Evolutionary conservation across 495 filamentous ascomycete species (phyloP).

Genomic region (Podospora comata): DNA sequence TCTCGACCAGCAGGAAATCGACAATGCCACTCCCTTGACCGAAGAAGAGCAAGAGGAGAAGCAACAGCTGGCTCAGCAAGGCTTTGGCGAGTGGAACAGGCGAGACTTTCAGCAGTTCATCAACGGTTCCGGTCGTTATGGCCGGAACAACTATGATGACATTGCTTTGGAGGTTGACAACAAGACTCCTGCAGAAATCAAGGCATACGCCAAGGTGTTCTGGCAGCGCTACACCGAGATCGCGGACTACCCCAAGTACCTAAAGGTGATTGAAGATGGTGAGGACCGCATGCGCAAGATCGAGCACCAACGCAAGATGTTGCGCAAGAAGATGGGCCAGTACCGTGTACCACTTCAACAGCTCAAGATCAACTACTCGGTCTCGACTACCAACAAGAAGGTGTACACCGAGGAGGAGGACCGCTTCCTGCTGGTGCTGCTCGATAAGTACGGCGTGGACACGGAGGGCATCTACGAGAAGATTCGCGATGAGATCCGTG

Average conservation of each 20-base stretch:
- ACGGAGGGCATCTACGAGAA: constrained; percentile 79
- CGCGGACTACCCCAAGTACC: constrained; percentile 78
- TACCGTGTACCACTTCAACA: constrained; percentile 96
- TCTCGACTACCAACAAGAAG: constrained; percentile 99
- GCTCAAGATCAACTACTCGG: constrained; percentile 96
- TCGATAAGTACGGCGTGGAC: constrained; percentile 86
- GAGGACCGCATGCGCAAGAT: constrained; percentile 86
- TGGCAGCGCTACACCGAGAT: constrained; percentile 92
- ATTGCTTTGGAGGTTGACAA: constrained; percentile 90
- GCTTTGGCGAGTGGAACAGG: constrained; percentile 92
- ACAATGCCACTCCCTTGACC: constrained; percentile 82
- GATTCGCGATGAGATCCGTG: constrained; percentile 88
- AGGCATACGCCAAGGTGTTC: constrained; percentile 87
- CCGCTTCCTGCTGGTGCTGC: constrained; percentile 87
- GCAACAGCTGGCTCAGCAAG: constrained; percentile 69
- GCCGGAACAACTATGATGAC: constrained; percentile 73
- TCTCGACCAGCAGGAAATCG: constrained; percentile 85
- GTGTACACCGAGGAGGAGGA: constrained; percentile 99
- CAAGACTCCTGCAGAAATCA: constrained; percentile 81
- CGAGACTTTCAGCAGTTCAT: constrained; percentile 98
- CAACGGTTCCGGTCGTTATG: constrained; percentile 89
- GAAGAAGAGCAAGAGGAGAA: constrained; percentile 89
- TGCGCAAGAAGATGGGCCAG: constrained; percentile 89
- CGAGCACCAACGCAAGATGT: constrained; percentile 89
- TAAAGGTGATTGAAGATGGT: constrained; percentile 82